Percentiles rank a stretch among this genome's conserved stretches.
phyloP scores from a whole-genome alignment of 2,329 filamentous ascomycete genomes.

The Aspergillus viridinutans region DNA sequence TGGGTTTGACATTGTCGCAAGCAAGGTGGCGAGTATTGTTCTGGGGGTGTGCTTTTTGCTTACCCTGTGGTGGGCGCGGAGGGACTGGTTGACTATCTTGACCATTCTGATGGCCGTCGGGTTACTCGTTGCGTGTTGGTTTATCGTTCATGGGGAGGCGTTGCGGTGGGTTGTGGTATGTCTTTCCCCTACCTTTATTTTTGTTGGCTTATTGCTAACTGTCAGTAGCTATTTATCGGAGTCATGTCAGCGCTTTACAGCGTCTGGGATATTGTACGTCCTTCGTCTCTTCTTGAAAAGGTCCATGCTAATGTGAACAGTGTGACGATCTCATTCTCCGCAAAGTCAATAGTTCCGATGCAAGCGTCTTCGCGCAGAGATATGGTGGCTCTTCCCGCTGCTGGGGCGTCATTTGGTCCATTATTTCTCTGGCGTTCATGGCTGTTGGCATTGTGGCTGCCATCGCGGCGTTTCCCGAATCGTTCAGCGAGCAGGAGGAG shows the following conservation, averaged over 20 bases:
- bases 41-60: slow-evolving; percentile 70
- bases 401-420: slow-evolving; percentile 75
- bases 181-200: slow-evolving; percentile 10
- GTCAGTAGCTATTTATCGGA: slow-evolving; percentile 64
- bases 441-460: slow-evolving; percentile 68
- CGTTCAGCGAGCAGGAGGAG: slow-evolving; percentile 62
- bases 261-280: slow-evolving; percentile 70
- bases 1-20: slow-evolving; percentile 76
- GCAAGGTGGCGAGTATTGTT: slow-evolving; percentile 71
- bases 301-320: slow-evolving; percentile 26
- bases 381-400: slow-evolving; percentile 77
- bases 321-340: slow-evolving; percentile 76
- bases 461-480: slow-evolving; percentile 70
- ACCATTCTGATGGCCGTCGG: slow-evolving; percentile 68
- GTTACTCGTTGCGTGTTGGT: slow-evolving; percentile 70
- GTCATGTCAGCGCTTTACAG: slow-evolving; percentile 78
- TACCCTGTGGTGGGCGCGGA: slow-evolving; percentile 77
- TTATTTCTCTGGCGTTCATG: slow-evolving; percentile 70
- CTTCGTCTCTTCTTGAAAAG: background rate
- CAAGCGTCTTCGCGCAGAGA: slow-evolving; percentile 70
- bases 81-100: slow-evolving; percentile 70
- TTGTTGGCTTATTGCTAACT: slow-evolving; percentile 1
- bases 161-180: slow-evolving; percentile 65
- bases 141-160: slow-evolving; percentile 70
- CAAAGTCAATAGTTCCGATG: slow-evolving; percentile 76